Evolutionary conservation across 1,139 yeast genomes (phyloP).

Genomic region (Torulaspora pretoriensis): DNA sequence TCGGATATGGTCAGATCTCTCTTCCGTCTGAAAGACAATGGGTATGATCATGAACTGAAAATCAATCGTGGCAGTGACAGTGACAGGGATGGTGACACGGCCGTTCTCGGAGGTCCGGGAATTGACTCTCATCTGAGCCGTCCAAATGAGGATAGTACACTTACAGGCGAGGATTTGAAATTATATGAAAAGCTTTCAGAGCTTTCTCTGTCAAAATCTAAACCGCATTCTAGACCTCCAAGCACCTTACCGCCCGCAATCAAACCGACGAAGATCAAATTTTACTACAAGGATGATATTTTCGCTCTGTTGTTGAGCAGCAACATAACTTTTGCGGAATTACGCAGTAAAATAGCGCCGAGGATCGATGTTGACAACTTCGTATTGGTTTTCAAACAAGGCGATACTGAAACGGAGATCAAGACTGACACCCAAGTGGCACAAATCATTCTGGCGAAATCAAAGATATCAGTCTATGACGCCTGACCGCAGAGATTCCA

Average conservation of each 20-base stretch:
- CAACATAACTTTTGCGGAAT: constrained; percentile 54
- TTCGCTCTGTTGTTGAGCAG: constrained; percentile 78
- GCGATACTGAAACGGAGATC: constrained; percentile 34
- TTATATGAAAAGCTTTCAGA: constrained; percentile 30
- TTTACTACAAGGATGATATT: constrained; percentile 83
- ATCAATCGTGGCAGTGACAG: constrained; percentile 6
- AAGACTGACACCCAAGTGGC: constrained; percentile 35
- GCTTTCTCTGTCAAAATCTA: constrained; percentile 26
- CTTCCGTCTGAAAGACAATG: constrained; percentile 53
- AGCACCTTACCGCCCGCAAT: constrained; percentile 27
- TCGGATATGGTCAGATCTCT: constrained; percentile 65
- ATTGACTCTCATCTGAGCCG: constrained; percentile 1
- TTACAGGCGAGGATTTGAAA: constrained; percentile 32
- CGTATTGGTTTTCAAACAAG: constrained; percentile 34
- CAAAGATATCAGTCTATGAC: constrained; percentile 37
- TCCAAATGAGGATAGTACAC: constrained; percentile 30
- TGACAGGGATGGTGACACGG: constrained; percentile 39
- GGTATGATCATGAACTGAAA: constrained; percentile 41
- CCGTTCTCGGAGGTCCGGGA: constrained; percentile 6
- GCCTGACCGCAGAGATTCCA: constrained; percentile 9
- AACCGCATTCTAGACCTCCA: constrained; percentile 31
- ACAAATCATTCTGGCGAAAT: constrained; percentile 34
- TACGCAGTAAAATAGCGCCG: constrained; percentile 60
- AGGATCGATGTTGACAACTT: constrained; percentile 47
- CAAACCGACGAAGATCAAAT: constrained; percentile 59